Conservation (phyloP, 176 grass and related monocot genomes). For the Oryza longistaminata region DNA sequence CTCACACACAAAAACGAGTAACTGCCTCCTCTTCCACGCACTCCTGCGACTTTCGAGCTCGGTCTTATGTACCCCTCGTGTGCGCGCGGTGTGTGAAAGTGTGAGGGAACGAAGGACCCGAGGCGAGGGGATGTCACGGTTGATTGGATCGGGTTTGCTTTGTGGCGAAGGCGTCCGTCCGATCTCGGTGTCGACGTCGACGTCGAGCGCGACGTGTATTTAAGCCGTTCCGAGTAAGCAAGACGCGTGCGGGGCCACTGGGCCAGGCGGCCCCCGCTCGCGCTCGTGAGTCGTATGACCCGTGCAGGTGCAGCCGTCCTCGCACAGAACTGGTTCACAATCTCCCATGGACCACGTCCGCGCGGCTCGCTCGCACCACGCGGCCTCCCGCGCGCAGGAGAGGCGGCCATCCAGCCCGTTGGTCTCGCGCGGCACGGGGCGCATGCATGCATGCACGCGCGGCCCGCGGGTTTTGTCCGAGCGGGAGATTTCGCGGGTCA, state of each 20-base stretch:
- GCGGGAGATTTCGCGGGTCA: background rate
- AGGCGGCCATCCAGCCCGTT: too few relatives aligned
- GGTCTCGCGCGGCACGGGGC: background rate
- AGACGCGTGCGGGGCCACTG: slow-evolving; percentile 17
- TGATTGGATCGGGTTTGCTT: slow-evolving; percentile 42
- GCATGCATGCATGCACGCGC: background rate
- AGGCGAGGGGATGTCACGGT: background rate
- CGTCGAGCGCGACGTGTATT: slow-evolving; percentile 28
- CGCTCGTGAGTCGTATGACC: background rate
- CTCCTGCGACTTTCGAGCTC: background rate
- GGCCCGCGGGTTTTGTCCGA: slow-evolving; percentile 23
- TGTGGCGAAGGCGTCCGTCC: slow-evolving; percentile 36
- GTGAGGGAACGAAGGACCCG: slow-evolving; percentile 22
- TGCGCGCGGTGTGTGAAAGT: slow-evolving; percentile 12
- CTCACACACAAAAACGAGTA: background rate
- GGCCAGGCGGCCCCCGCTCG: background rate
- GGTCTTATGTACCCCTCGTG: slow-evolving; percentile 31
- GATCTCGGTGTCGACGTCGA: background rate
- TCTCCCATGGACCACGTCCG: too few relatives aligned
- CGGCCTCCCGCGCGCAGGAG: too few relatives aligned
- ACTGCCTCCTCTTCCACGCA: background rate
- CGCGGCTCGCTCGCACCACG: background rate
- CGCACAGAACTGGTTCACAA: too few relatives aligned
- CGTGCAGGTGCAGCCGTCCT: background rate
- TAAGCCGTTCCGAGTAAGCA: background rate